These are phyloP conservation scores for Naganishia kalamii DNA, from an alignment of 768 basidiomycete species.

Conservation along the genomic window DNA sequence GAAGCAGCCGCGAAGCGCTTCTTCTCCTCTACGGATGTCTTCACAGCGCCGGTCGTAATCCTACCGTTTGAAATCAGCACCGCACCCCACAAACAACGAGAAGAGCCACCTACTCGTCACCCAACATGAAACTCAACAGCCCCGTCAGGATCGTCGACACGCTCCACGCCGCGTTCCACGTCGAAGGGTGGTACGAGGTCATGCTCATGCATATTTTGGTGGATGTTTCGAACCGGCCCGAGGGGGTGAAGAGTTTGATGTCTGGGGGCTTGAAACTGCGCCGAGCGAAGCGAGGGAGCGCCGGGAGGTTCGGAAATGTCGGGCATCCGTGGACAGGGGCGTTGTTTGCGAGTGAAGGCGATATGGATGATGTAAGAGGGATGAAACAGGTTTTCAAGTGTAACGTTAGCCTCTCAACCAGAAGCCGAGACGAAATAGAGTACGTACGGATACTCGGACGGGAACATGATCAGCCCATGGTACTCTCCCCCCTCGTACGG, in stretches of 20 bases:
- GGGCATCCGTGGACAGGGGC: neutral
- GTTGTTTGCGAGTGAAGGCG: conserved; percentile 20
- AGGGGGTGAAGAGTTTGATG: conserved; percentile 67
- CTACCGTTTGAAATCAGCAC: conserved; percentile 20
- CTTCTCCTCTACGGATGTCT: conserved; percentile 71
- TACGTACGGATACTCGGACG: conserved; percentile 68
- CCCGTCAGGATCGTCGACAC: conserved; percentile 73
- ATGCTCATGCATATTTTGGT: conserved; percentile 93
- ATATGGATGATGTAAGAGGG: conserved; percentile 14
- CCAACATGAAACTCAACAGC: conserved; percentile 86
- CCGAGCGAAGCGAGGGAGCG: neutral
- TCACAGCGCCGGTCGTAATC: conserved; percentile 91
- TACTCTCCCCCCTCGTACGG: conserved; percentile 89
- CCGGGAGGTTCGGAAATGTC: neutral
- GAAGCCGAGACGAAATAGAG: neutral
- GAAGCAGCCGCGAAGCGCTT: conserved; percentile 66
- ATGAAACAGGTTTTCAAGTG: no score
- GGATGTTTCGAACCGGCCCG: conserved; percentile 44
- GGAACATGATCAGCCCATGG: conserved; percentile 85
- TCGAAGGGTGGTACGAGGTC: conserved; percentile 46
- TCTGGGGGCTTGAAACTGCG: conserved; percentile 83
- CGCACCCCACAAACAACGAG: neutral
- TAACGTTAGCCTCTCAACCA: no score
- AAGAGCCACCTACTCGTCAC: conserved; percentile 57
- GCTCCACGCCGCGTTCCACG: conserved; percentile 30